phyloP scores from a whole-genome alignment of 2,329 filamentous ascomycete species.

The Fonsecaea multimorphosa region DNA sequence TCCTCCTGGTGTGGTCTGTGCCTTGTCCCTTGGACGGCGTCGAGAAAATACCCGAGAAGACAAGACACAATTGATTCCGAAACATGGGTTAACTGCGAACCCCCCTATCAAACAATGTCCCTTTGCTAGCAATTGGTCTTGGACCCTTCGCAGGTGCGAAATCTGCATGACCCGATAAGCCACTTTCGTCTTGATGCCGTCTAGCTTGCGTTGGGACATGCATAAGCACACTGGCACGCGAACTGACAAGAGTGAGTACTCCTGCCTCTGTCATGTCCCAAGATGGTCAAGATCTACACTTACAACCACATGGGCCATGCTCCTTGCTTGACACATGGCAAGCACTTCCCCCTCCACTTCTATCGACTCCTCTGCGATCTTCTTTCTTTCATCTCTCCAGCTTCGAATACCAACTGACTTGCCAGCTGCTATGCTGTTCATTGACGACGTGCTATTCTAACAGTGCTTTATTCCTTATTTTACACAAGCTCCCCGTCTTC shows the following conservation, averaged over 20 bases:
- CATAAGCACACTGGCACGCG: constrained; percentile 9
- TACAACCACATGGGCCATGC: constrained; percentile 19
- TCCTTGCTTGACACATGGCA: constrained; percentile 27
- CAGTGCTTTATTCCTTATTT: neutral
- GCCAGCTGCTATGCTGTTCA: neutral
- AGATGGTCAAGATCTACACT: constrained; percentile 24
- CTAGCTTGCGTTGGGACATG: constrained; percentile 14
- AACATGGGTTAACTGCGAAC: neutral
- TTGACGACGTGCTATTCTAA: constrained; percentile 1
- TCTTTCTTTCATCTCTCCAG: constrained; percentile 7
- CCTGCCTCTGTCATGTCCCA: constrained; percentile 17
- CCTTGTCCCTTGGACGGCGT: constrained; percentile 1
- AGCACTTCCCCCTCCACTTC: constrained; percentile 5
- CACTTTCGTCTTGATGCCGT: neutral
- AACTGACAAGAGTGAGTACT: constrained; percentile 1
- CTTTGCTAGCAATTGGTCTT: neutral
- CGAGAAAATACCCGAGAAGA: neutral
- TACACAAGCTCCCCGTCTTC: constrained; percentile 1
- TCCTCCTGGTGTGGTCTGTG: constrained; percentile 3
- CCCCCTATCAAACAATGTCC: constrained; percentile 2
- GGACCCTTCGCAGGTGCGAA: neutral
- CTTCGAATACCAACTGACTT: neutral
- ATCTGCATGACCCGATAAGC: neutral
- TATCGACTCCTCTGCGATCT: constrained; percentile 1
- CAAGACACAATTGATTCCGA: neutral